These are phyloP conservation scores for Stephania japonica DNA, from an alignment of 164 flowering plant species.

Conservation along the genomic window DNA sequence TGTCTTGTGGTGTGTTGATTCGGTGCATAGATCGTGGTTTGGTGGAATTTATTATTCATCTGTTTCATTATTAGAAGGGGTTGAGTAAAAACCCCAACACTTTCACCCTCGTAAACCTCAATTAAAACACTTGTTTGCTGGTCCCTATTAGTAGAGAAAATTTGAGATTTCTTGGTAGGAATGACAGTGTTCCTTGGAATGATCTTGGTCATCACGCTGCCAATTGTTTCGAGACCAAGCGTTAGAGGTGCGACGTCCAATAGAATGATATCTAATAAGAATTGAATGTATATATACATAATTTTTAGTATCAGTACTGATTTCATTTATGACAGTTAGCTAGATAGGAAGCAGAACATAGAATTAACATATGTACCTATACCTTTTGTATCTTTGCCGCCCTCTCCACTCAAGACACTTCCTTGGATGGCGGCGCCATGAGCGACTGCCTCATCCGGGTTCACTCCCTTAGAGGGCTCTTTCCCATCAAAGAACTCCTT, in stretches of 20 bases:
- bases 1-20: no score
- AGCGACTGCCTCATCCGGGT: slow-evolving; percentile 54
- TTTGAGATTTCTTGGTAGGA: slow-evolving; percentile 39
- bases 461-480: slow-evolving; percentile 28
- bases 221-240: slow-evolving; percentile 40
- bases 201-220: slow-evolving; percentile 48
- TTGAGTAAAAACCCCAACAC: no score
- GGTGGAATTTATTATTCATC: no score
- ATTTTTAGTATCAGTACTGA: no score
- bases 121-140: slow-evolving; percentile 41
- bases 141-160: slow-evolving; percentile 38
- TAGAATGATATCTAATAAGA: slow-evolving; percentile 27
- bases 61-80: no score
- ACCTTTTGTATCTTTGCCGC: slow-evolving; percentile 42
- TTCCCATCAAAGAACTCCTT: slow-evolving; percentile 25
- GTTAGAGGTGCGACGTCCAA: slow-evolving; percentile 39
- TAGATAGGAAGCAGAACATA: neutral
- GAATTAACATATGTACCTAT: neutral
- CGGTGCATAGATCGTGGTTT: no score
- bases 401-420: slow-evolving; percentile 36
- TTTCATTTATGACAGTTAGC: neutral
- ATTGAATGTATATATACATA: neutral
- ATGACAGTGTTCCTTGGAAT: slow-evolving; percentile 43
- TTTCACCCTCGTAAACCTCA: slow-evolving; percentile 20
- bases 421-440: slow-evolving; percentile 49